Conservation (phyloP, 805 yeast species). For the Teunomyces barrocoloradensis region DNA sequence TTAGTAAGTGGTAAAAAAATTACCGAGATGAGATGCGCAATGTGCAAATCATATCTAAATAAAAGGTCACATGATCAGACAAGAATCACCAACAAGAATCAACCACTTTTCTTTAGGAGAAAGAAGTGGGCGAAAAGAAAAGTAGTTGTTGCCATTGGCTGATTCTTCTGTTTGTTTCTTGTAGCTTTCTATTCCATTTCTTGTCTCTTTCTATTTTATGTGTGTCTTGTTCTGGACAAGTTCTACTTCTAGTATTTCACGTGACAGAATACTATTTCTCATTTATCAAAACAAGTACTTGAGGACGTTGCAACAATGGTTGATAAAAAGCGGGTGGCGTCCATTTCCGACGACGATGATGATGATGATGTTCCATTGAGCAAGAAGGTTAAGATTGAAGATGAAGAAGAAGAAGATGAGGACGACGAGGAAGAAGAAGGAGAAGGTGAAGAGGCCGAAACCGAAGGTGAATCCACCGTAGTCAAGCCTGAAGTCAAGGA, state of each 20-base stretch:
- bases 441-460: conserved; percentile 14
- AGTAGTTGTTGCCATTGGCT: no score
- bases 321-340: conserved; percentile 31
- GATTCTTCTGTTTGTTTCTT: no score
- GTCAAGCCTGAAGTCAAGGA: conserved; percentile 23
- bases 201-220: no score
- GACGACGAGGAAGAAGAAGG: conserved; percentile 14
- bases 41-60: no score
- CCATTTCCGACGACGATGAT: conserved; percentile 27
- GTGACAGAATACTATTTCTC: neutral
- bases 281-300: neutral
- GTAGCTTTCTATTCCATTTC: neutral
- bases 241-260: neutral
- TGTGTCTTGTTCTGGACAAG: no score
- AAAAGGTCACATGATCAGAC: no score
- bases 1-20: neutral
- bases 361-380: conserved; percentile 24
- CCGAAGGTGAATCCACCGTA: conserved; percentile 17
- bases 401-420: conserved; percentile 17
- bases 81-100: no score
- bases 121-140: no score
- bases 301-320: conserved; percentile 7
- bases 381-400: conserved; percentile 21
- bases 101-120: no score
- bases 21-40: conserved; percentile 1